Conservation (phyloP, 179 eudicot species). For the Pouteria campechiana region DNA sequence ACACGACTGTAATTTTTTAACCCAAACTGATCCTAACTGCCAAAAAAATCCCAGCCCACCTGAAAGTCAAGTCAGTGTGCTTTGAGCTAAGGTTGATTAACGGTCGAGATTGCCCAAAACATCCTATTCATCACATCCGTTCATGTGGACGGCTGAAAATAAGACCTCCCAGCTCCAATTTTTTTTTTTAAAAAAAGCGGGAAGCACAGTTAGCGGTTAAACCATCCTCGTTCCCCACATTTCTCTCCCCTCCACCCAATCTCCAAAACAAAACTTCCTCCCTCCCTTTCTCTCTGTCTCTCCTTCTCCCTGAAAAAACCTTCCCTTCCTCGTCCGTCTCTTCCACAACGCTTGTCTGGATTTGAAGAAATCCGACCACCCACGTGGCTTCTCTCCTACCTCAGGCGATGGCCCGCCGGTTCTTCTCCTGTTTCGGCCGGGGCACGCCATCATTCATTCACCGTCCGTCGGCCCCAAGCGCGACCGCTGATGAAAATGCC, state of each 20-base stretch:
- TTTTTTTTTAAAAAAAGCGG: no score
- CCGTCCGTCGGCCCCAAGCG: constrained; percentile 3
- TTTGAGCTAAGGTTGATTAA: no score
- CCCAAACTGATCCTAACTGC: no score
- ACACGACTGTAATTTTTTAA: no score
- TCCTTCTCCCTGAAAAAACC: neutral
- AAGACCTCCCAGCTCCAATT: no score
- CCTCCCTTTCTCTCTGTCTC: neutral
- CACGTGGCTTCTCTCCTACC: neutral
- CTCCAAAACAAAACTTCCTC: neutral
- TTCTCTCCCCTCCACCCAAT: constrained; percentile 15
- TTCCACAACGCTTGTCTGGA: neutral
- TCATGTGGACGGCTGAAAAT: no score
- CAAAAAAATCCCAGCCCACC: no score
- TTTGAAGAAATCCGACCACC: constrained; percentile 3
- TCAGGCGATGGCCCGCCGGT: constrained; percentile 43
- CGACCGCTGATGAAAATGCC: constrained; percentile 21
- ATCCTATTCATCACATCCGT: no score
- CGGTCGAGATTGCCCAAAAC: no score
- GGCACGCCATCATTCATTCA: constrained; percentile 1
- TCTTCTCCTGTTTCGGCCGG: constrained; percentile 47
- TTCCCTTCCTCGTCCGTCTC: neutral
- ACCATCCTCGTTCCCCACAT: constrained; percentile 20
- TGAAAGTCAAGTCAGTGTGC: no score
- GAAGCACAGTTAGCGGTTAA: no score